Conservation (phyloP, 345 rosid genomes). For the Eucalyptus camaldulensis region DNA sequence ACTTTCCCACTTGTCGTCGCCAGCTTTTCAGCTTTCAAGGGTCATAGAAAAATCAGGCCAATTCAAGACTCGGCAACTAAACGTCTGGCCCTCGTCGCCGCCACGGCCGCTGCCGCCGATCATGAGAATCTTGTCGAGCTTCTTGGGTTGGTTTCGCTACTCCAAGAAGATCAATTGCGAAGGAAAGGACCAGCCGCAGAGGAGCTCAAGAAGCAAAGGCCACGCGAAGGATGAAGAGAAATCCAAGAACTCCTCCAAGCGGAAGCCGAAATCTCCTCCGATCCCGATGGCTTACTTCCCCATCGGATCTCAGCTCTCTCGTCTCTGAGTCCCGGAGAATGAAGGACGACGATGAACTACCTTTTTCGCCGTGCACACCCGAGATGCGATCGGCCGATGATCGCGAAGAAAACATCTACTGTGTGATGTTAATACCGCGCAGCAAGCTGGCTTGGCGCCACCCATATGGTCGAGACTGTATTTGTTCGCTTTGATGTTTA, state of each 20-base stretch:
- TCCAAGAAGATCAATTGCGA: not conserved
- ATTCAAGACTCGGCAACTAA: not conserved
- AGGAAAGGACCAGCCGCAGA: not conserved
- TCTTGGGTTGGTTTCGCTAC: not conserved
- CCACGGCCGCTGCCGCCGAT: rapidly evolving
- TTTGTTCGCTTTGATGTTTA: not conserved
- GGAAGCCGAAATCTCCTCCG: not conserved
- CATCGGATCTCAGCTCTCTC: not conserved
- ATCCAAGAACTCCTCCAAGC: not conserved
- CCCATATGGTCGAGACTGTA: not conserved
- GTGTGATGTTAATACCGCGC: not conserved
- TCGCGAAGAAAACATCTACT: rapidly evolving
- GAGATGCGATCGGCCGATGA: not conserved
- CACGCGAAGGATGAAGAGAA: not conserved
- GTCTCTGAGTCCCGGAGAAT: not conserved
- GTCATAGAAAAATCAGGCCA: not conserved
- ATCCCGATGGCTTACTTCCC: slow-evolving; percentile 1
- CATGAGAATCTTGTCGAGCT: not conserved
- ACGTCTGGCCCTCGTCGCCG: not conserved
- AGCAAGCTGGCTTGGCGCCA: not conserved
- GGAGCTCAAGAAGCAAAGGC: not conserved
- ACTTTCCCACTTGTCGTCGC: rapidly evolving
- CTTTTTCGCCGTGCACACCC: rapidly evolving
- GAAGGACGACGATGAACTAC: not conserved
- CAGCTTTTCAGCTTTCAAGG: not conserved